Base-by-base conservation (phyloP, 805 yeast genomes). In the Wickerhamiella lipophila region DNA sequence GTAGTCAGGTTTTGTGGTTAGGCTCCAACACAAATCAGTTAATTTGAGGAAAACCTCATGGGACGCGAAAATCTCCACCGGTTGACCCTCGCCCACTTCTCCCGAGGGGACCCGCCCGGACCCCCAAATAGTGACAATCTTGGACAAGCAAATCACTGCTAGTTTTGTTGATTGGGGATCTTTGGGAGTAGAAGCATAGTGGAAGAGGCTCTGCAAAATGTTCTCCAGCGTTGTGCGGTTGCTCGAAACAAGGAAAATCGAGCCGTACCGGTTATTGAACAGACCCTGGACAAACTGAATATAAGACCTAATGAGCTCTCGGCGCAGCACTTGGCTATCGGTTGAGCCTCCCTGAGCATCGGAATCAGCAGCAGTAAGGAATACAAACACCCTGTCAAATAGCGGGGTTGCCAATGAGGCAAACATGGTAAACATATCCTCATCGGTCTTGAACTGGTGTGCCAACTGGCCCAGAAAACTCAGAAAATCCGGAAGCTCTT, bases 381-480 rank as follows among this genome's bases (percentile, higher is more conserved):
- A 68, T 26, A 65, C 68, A 56, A 79, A 77, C 7, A 83, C 71
- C 58, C 83, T 83, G 47, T 70, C 69, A 25, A 83, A 67, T 45
- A 88, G 71, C n/a, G 96, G 95, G 0, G 83, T 68, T 50, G 86
- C 62, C 52, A 92, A 68, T 49, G 79, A 79, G 58, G 82, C 78
- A 54, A 89, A 69, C 64, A 89, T 68, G 56, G 78, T 78, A 63
- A 83, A 86, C 48, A 87, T 77, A 40, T 71, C 73, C 39, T 75
- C 78, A 56, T 83, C 80, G 42, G 70, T 70, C 58, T 77, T 75
- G 65, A 81, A 86, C 55, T 72, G 75, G 62, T 89, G 96, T 47
- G 83, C 76, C 53, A 92, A 75, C 65, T 92, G 97, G 4, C 94
- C 88, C 53, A 92, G 67, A 62, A 92, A 89, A 35, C 89, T 75